Evolutionary conservation across 768 basidiomycete genomes (phyloP), one percentile per base, ranked within the genome.

Genomic region (Arthromyces matolae): DNA sequence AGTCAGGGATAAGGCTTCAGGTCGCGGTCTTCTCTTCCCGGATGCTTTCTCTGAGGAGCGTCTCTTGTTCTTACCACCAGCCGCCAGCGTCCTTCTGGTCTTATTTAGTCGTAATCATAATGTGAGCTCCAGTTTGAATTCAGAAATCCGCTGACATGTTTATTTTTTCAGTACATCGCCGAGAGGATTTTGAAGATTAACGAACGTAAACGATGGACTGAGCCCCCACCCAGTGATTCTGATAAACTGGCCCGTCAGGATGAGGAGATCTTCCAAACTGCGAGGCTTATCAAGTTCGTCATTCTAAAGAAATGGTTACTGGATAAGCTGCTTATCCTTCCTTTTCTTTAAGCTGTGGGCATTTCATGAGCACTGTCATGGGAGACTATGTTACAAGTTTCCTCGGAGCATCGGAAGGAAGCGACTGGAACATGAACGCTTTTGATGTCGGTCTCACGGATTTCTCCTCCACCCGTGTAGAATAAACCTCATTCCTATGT

Each of bases 301-400:
- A 19, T 31, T 9, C 28, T 35, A n/a, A n/a, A n/a, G n/a, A n/a
- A n/a, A n/a, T n/a, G n/a, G 20, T 42, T 14, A 23, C 22, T 22
- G 24, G 16, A 20, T 43, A 20, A 20, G 34, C 33, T 3, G 12
- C 19, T 18, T 3, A 22, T 33, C 32, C 3, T 35, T 19, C 13
- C 6, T 33, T 31, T 32, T 13, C 34, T 22, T 33, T 2, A 61
- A 74, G 71, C 54, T 72, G 77, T 49, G 77, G 77, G 9, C 77
- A 79, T 54, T 80, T 80, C 59, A 77, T 79, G 68, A 69, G 71
- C 49, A 60, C 73, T 38, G 75, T 79, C 56, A 68, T 80, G 54
- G 75, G 73, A n/a, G 80, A 80, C 60, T 82, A 82, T 54, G 79
- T 80, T 25, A 73, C 78, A 4, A 75, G 76, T 7, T 81, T 81